These are phyloP conservation scores for Corylus americana DNA, from an alignment of 306 rosid species.

Conservation along the genomic window DNA sequence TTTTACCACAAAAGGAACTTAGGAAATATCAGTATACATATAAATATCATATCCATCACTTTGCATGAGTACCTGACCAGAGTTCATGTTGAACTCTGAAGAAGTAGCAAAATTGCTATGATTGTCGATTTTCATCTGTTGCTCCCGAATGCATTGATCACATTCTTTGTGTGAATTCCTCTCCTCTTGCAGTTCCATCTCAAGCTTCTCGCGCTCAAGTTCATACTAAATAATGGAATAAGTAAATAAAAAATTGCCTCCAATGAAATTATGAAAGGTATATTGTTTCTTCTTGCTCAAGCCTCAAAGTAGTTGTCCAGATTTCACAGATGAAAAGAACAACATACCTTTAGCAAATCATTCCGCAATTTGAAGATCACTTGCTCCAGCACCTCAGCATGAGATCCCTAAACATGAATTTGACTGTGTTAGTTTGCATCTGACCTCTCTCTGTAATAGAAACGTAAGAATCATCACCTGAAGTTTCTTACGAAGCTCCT, in stretches of 20 bases:
- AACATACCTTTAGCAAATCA: conserved; percentile 79
- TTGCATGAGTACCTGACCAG: conserved; percentile 55
- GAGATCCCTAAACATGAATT: conserved; percentile 72
- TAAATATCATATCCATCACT: neutral
- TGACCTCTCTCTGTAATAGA: conserved; percentile 9
- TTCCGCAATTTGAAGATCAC: conserved; percentile 83
- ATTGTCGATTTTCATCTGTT: conserved; percentile 61
- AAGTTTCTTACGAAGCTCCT: conserved; percentile 81
- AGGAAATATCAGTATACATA: neutral
- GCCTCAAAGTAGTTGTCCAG: conserved; percentile 7
- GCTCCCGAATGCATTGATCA: conserved; percentile 58
- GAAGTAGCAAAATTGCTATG: conserved; percentile 43
- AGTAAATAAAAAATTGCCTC: conserved; percentile 21
- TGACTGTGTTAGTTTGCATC: conserved; percentile 16
- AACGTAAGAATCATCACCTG: conserved; percentile 54
- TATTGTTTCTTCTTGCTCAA: conserved; percentile 14
- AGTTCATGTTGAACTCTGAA: conserved; percentile 49
- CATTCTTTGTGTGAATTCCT: conserved; percentile 67
- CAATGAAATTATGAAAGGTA: neutral
- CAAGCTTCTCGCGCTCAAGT: conserved; percentile 86
- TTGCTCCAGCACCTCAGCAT: conserved; percentile 87
- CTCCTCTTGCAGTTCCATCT: conserved; percentile 80
- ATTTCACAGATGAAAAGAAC: conserved; percentile 7
- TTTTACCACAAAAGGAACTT: neutral
- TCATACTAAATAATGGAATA: conserved; percentile 63